phyloP scores from a whole-genome alignment of 805 yeast genomes.

The Yamadazyma laniorum region DNA sequence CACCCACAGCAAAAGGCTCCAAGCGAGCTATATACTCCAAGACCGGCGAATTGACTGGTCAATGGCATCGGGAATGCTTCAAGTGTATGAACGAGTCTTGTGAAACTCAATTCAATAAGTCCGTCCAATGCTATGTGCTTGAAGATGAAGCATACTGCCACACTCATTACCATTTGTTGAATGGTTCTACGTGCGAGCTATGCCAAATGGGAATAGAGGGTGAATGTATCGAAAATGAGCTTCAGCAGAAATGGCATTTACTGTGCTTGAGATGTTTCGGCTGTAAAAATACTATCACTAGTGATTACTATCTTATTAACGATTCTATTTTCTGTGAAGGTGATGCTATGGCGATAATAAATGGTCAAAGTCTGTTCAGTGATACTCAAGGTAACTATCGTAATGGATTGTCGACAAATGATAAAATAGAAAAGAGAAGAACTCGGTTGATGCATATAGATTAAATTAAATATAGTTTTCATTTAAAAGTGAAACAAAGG shows the following conservation, averaged over 20 bases:
- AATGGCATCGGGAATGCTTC: slow-evolving; percentile 92
- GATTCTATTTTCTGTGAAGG: slow-evolving; percentile 52
- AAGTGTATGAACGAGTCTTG: slow-evolving; percentile 60
- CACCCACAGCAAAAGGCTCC: slow-evolving; percentile 33
- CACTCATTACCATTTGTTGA: slow-evolving; percentile 69
- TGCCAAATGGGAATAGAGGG: slow-evolving; percentile 87
- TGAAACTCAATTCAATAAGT: slow-evolving; percentile 52
- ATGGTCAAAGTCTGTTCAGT: slow-evolving; percentile 21
- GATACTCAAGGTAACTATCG: slow-evolving; percentile 21
- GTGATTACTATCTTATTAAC: slow-evolving; percentile 55
- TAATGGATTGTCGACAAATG: slow-evolving; percentile 24
- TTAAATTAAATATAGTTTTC: background rate
- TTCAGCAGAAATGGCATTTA: slow-evolving; percentile 69
- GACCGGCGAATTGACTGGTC: slow-evolving; percentile 80
- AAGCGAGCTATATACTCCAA: slow-evolving; percentile 76
- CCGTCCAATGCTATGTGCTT: slow-evolving; percentile 69
- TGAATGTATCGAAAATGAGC: slow-evolving; percentile 77
- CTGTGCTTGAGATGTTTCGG: slow-evolving; percentile 66
- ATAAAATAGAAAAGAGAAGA: slow-evolving; percentile 43
- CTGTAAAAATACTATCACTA: slow-evolving; percentile 51
- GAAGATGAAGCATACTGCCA: slow-evolving; percentile 82
- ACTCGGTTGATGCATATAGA: slow-evolving; percentile 35
- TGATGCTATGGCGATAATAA: slow-evolving; percentile 33
- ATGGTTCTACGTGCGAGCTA: slow-evolving; percentile 68
- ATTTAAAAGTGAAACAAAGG: too few species aligned